phyloP scores from a whole-genome alignment of 2,329 filamentous ascomycete species.

The Arthroderma uncinatum region DNA sequence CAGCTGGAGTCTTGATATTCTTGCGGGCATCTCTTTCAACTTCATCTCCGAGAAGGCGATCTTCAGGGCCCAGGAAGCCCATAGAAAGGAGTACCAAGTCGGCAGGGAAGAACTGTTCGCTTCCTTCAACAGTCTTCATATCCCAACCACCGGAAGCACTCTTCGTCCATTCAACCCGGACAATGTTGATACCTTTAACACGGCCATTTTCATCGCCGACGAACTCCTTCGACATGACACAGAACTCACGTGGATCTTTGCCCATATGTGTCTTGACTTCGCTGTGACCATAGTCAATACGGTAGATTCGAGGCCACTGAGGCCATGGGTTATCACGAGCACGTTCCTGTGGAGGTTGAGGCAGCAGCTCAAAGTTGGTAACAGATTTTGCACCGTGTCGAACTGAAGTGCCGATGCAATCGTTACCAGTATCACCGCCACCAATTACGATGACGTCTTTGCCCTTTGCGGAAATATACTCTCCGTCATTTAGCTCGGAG shows the following conservation, averaged over 20 bases:
- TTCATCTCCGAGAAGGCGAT: constrained; percentile 71
- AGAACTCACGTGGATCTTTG: constrained; percentile 91
- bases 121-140: constrained; percentile 94
- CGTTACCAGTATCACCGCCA: constrained; percentile 94
- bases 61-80: constrained; percentile 93
- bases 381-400: constrained; percentile 93
- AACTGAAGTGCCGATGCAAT: constrained; percentile 93
- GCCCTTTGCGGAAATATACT: constrained; percentile 88
- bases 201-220: constrained; percentile 77
- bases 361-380: constrained; percentile 90
- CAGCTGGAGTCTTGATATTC: constrained; percentile 87
- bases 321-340: constrained; percentile 95
- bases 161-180: constrained; percentile 93
- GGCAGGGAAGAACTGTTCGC: constrained; percentile 90
- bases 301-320: constrained; percentile 95
- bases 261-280: constrained; percentile 95
- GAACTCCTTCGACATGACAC: constrained; percentile 96
- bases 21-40: constrained; percentile 87
- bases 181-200: constrained; percentile 91
- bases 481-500: constrained; percentile 68
- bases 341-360: constrained; percentile 82
- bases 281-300: constrained; percentile 93
- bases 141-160: constrained; percentile 84
- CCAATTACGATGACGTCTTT: constrained; percentile 96
- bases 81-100: constrained; percentile 90